Evolutionary conservation across 306 rosid genomes (phyloP).

Genomic region (Dryas alaskensis): DNA sequence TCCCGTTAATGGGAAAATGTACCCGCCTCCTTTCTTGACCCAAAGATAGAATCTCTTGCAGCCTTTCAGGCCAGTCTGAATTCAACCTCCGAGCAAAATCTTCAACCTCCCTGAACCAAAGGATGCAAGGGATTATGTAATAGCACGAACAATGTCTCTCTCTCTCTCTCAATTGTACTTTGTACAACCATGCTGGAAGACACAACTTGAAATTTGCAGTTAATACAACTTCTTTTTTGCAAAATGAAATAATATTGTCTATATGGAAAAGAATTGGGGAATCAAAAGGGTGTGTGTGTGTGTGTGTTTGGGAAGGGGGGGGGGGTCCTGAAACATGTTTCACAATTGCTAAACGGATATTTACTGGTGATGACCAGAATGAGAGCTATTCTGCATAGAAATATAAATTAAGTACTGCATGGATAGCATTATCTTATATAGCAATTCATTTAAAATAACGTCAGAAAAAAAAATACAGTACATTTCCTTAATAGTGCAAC

Average conservation of each 20-base stretch:
- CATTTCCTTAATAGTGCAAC: neutral
- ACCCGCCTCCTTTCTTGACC: constrained; percentile 67
- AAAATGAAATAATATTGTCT: neutral
- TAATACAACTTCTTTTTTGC: neutral
- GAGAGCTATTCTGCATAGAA: neutral
- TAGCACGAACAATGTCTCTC: neutral
- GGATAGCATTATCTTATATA: too few relatives aligned
- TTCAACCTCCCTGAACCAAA: constrained; percentile 66
- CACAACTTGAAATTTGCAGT: neutral
- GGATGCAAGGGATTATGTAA: neutral
- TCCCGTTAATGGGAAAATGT: constrained; percentile 52
- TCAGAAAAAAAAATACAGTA: neutral
- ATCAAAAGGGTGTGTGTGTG: neutral
- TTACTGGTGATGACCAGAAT: neutral
- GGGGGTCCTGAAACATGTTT: neutral
- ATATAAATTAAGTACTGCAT: too few relatives aligned
- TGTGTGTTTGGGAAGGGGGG: too few relatives aligned
- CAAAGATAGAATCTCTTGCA: constrained; percentile 71
- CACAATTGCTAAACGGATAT: neutral
- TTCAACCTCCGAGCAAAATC: constrained; percentile 81
- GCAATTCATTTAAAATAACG: neutral
- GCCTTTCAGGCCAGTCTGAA: constrained; percentile 83
- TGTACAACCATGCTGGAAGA: neutral
- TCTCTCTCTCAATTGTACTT: neutral
- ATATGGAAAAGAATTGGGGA: too few relatives aligned